Evolutionary conservation across 2,329 filamentous ascomycete species (phyloP), one percentile per base, ranked within the genome.

Genomic region (Cytospora piceae): DNA sequence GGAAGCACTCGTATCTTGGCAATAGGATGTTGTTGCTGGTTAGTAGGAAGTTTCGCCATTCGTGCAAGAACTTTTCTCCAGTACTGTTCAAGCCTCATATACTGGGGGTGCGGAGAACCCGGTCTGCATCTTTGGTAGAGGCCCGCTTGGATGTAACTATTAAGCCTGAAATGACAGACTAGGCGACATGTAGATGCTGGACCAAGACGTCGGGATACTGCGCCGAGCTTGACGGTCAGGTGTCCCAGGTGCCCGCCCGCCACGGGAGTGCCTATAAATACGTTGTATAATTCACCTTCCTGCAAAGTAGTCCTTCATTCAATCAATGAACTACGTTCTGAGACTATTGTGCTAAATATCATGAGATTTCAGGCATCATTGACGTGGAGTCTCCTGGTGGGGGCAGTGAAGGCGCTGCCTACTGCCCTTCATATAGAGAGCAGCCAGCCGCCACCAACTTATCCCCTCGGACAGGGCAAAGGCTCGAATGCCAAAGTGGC

Each of bases 31-130:
- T 22, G 11, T 55, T n/a, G 20, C 34, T 29, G 53, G 22, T 39
- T 49, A 24, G 20, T n/a, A 24, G 22, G 22, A 24, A 31, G 22
- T 34, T 34, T 24, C 29, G 37, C 65, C 55, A 67, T 65, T 65
- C 65, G 65, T 67, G 65, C 58, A 67, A 56, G 62, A 65, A 55
- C 12, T 42, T 61, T 67, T 67, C 63, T 65, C 65, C 62, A 49
- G 34, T 51, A 29, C 61, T 22, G 58, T 56, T n/a, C 53, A 61
- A 61, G 61, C 52, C 22, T 17, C 20, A 57, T 27, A 17, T 57
- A 49, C 52, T 59, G 52, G 5, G 12, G 15, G 24, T 67, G 65
- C 62, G 65, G 65, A 65, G 62, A 67, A 67, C 65, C 65, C 24
- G 24, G 65, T 27, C 61, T 60, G 52, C 24, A 34, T 52, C 32